Evolutionary conservation across 116 monocot species (phyloP), one percentile per base, ranked within the genome.

Genomic region (Thalassia testudinum): DNA sequence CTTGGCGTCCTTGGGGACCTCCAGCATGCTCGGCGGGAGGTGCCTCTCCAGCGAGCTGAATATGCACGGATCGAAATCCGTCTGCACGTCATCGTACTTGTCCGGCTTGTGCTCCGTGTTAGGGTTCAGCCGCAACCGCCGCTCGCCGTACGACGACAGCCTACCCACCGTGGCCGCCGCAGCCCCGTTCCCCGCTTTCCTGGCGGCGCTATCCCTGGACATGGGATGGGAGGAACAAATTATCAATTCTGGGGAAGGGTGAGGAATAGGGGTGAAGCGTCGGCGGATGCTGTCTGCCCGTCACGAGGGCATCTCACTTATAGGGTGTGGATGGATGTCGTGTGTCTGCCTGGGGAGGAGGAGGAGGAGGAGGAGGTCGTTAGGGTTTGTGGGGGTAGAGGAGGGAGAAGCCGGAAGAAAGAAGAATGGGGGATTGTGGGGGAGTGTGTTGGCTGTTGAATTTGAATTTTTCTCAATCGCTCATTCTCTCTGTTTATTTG

Each of bases 21-120:
- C 87, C 49, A 88, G 74, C 78, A 95, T 69, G 60, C 72, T 84
- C 30, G 93, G 93, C 14, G 93, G 93, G 21, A 95, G 81, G 57
- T 95, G 93, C 56, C 81, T 66, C 74, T 95, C 93, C 56, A 95
- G 69, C 27, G 84, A 70, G 66, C 78, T 78, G 63, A 73, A 92
- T 37, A 92, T 79, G 19, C 68, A 50, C 0, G 80, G 72, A 21
- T 78, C 81, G 63, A 76, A 76, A 27, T 95, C 93, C 7, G 72
- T 60, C 56, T 59, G 59, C 58, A 87, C 60, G 57, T 95, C 93
- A 30, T 84, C 84, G 59, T 95, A 95, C 49, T 58, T 52, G 23
- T 95, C 88, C 52, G 87, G 73, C 63, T 76, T 66, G 66, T 88
- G 93, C 19, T 81, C 93, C 72, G 52, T 74, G 70, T 85, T 95